Evolutionary conservation across 106 monocot genomes (phyloP).

Genomic region (Agapanthus africanus): DNA sequence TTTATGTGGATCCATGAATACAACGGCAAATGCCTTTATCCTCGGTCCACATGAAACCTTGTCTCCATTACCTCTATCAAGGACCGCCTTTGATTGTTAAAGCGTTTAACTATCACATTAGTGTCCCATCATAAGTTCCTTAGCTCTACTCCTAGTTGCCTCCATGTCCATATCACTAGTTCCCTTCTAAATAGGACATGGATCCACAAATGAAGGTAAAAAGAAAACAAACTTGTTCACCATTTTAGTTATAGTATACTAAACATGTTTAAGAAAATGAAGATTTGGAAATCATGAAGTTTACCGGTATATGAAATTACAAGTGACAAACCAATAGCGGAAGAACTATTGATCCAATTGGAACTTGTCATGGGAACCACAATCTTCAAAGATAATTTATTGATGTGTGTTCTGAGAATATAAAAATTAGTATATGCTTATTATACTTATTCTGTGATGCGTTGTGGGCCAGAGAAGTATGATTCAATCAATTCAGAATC

Average conservation of each 20-base stretch:
- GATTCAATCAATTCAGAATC: not conserved
- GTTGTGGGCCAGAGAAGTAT: not conserved
- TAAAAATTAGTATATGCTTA: not conserved
- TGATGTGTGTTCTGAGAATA: not conserved
- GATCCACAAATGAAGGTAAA: not conserved
- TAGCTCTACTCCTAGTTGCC: not conserved
- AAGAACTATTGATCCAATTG: not conserved
- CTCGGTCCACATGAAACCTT: no score
- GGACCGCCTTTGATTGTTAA: no score
- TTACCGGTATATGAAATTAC: not conserved
- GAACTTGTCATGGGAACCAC: not conserved
- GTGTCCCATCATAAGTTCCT: not conserved
- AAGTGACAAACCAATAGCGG: no score
- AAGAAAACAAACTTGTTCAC: not conserved
- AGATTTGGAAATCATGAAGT: not conserved
- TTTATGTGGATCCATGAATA: no score
- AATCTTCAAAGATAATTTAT: no score
- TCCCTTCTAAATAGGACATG: not conserved
- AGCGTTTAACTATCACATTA: no score
- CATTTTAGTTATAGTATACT: no score
- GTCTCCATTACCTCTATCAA: no score
- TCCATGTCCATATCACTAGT: not conserved
- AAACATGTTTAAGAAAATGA: not conserved
- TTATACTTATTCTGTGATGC: not conserved
- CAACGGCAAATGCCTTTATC: no score